Base-by-base conservation (phyloP, 2,329 filamentous ascomycete genomes). In the Coniochaeta hoffmannii region DNA sequence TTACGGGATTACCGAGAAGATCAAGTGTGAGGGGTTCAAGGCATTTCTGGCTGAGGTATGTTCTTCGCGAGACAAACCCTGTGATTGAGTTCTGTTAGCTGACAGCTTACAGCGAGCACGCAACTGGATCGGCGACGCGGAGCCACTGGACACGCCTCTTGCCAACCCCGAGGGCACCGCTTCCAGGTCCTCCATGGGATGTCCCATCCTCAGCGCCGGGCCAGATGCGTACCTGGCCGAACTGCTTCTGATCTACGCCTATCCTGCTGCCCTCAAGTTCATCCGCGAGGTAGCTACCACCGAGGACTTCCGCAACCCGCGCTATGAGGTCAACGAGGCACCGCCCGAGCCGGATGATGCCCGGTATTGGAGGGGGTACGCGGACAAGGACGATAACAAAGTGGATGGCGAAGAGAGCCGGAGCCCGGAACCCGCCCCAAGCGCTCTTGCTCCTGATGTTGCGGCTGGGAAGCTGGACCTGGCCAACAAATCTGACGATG, bases 141-240 rank as follows among this genome's bases (percentile, higher is more conserved):
- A 80, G 4, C 76, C 80, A 0, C 61, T 79, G 0, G 79, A 80
- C 38, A 75, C 71, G 1, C 77, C 78, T 1, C 68, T 90, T 7
- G 72, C 79, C 0, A 79, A 80, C 0, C 73, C 79, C 1, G 65
- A 74, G 1, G 78, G 79, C 10, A 81, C 80, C 61, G 2, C 14
- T 8, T 22, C 28, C 15, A 19, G 28, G 22, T 14, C 26, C 1
- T 26, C 28, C 49, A n/a, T 80, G 44, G 86, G 87, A 5, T 87
- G 82, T 60, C 87, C 87, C 4, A 79, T 84, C 58, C 87, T 87
- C 68, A 86, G 86, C n/a, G 80, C 85, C 1, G 86, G 86, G 3
- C 82, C 88, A 58, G 82, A 88, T 59, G 62, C 70, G 1, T 65
- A 75, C 32, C 75, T 83, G 63, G 72, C 72, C 8, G 89, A 95